These are phyloP conservation scores for Debaryomyces singareniensis DNA, from an alignment of 1,139 yeast genomes.

Conservation along the genomic window DNA sequence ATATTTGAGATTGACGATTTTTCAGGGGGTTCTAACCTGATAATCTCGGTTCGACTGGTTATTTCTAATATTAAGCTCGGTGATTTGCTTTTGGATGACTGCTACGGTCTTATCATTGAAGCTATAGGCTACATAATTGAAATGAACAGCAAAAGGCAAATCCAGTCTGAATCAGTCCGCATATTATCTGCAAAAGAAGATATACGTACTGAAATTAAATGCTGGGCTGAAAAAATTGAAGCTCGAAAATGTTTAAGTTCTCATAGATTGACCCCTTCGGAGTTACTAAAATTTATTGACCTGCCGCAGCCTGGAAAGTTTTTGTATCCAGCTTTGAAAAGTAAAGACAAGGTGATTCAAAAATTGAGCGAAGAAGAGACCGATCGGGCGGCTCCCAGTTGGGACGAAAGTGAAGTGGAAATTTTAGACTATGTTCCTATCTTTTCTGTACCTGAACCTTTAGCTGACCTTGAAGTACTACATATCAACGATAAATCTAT, in stretches of 20 bases:
- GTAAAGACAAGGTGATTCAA: not conserved
- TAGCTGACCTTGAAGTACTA: not conserved
- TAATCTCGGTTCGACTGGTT: constrained; percentile 7
- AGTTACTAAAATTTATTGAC: not conserved
- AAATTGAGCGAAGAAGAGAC: constrained; percentile 1
- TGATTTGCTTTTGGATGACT: constrained; percentile 8
- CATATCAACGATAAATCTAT: not conserved
- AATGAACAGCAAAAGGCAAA: constrained; percentile 11
- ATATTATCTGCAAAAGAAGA: constrained; percentile 13
- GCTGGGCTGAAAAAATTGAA: constrained; percentile 28
- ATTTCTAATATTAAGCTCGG: constrained; percentile 6
- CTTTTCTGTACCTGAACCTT: not conserved
- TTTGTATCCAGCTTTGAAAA: too few relatives aligned
- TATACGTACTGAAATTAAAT: constrained; percentile 17
- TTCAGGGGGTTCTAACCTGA: constrained; percentile 8
- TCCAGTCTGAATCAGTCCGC: constrained; percentile 16
- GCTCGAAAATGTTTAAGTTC: constrained; percentile 13
- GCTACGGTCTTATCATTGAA: constrained; percentile 13
- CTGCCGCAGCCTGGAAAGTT: not conserved
- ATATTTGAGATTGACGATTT: constrained; percentile 11
- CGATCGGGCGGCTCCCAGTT: too few relatives aligned
- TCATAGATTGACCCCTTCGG: not conserved
- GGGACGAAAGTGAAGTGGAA: constrained; percentile 2
- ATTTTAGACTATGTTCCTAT: constrained; percentile 4
- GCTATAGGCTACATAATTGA: constrained; percentile 8